These are phyloP conservation scores for Sarocladium brachiariae DNA, from an alignment of 2,329 filamentous ascomycete species.

Conservation along the genomic window DNA sequence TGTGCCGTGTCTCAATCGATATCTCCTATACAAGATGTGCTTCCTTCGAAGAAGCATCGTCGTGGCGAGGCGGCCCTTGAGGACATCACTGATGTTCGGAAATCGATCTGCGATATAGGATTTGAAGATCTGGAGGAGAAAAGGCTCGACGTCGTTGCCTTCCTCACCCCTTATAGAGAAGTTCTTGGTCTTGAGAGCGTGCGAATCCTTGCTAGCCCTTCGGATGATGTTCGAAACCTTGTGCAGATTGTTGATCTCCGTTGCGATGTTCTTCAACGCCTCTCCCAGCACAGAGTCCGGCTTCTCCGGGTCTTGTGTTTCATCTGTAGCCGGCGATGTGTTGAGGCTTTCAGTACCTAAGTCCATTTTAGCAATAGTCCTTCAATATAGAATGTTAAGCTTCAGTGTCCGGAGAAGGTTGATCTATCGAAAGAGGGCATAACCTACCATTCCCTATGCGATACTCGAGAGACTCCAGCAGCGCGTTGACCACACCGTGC, in stretches of 20 bases:
- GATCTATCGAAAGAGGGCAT: background rate
- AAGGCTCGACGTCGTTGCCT: constrained; percentile 12
- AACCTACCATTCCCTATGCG: constrained; percentile 7
- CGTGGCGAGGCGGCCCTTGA: constrained; percentile 11
- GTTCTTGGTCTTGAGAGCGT: constrained; percentile 7
- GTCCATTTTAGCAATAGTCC: background rate
- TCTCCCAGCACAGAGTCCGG: too few species aligned
- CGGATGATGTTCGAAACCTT: constrained; percentile 17
- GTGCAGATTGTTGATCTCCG: constrained; percentile 8
- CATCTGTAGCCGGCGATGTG: too few species aligned
- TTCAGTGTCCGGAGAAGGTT: too few species aligned
- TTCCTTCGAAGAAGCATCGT: constrained; percentile 14
- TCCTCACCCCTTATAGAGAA: constrained; percentile 13
- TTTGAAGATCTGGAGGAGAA: constrained; percentile 8
- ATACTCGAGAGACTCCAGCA: constrained; percentile 13
- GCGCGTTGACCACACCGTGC: constrained; percentile 9
- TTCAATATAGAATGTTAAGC: too few species aligned
- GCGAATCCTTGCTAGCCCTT: constrained; percentile 12
- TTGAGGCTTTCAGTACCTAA: background rate
- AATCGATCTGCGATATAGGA: constrained; percentile 13
- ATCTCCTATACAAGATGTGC: constrained; percentile 12
- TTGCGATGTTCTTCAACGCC: background rate
- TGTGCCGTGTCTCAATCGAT: constrained; percentile 7
- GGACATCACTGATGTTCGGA: constrained; percentile 3
- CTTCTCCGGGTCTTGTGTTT: too few species aligned